phyloP scores from a whole-genome alignment of 1,284 basidiomycete species.

The Leccinum subrobustum region DNA sequence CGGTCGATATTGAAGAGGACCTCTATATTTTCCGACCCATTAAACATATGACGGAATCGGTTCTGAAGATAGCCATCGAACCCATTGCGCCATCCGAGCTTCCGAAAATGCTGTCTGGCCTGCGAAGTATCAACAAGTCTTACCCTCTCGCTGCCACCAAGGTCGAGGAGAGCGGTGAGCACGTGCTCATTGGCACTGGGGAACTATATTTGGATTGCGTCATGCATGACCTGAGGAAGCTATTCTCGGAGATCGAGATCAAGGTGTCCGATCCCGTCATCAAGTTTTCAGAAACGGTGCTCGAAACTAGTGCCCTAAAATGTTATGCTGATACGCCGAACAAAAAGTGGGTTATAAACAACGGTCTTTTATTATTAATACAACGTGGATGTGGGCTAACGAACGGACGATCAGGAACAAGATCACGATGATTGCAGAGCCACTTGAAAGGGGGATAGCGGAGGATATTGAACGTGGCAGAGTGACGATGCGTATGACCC shows the following conservation, averaged over 20 bases:
- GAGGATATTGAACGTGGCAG: slow-evolving; percentile 92
- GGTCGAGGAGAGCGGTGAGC: slow-evolving; percentile 98
- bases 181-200: slow-evolving; percentile 95
- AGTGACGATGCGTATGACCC: slow-evolving; percentile 90
- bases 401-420: slow-evolving; percentile 67
- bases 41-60: slow-evolving; percentile 94
- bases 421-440: slow-evolving; percentile 97
- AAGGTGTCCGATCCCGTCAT: slow-evolving; percentile 99
- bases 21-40: slow-evolving; percentile 94
- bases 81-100: slow-evolving; percentile 97
- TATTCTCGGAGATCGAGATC: slow-evolving; percentile 99
- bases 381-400: slow-evolving; percentile 13
- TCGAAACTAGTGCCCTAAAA: slow-evolving; percentile 97
- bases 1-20: slow-evolving; percentile 74
- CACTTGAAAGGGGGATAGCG: slow-evolving; percentile 89
- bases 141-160: slow-evolving; percentile 95
- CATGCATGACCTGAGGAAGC: slow-evolving; percentile 89
- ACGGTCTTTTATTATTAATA: neutral
- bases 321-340: slow-evolving; percentile 99
- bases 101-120: slow-evolving; percentile 96
- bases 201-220: slow-evolving; percentile 97
- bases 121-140: slow-evolving; percentile 96
- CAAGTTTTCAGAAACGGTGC: slow-evolving; percentile 97
- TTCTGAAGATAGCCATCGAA: slow-evolving; percentile 99
- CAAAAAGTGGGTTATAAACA: slow-evolving; percentile 75